Conservation (phyloP, 768 basidiomycete genomes). For the Tricholoma flavovirens region DNA sequence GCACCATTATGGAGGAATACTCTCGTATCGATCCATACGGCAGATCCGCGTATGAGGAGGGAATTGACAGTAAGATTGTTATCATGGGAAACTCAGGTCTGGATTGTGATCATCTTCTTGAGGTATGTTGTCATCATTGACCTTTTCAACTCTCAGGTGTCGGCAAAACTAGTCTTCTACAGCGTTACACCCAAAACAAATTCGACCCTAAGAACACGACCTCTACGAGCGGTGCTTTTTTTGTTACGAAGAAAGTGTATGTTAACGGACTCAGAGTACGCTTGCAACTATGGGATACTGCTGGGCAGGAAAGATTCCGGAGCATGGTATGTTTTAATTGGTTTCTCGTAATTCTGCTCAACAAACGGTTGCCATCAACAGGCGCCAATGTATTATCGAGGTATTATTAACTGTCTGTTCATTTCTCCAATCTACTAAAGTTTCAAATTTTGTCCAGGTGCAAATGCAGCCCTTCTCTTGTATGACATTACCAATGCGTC, state of each 20-base stretch:
- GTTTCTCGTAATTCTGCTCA: constrained; percentile 9
- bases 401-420: constrained; percentile 23
- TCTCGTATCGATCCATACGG: constrained; percentile 60
- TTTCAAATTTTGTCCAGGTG: constrained; percentile 42
- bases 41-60: constrained; percentile 68
- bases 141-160: constrained; percentile 48
- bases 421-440: neutral
- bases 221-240: constrained; percentile 89
- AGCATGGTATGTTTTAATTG: constrained; percentile 61
- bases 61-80: constrained; percentile 93
- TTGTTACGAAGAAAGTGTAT: constrained; percentile 88
- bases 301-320: constrained; percentile 89
- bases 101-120: constrained; percentile 25
- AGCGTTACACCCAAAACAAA: constrained; percentile 86
- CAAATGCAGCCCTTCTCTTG: constrained; percentile 88
- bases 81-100: constrained; percentile 80
- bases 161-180: constrained; percentile 87
- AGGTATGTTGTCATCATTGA: constrained; percentile 1
- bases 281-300: constrained; percentile 89
- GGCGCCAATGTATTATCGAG: constrained; percentile 96
- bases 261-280: constrained; percentile 83
- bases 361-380: constrained; percentile 24
- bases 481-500: constrained; percentile 92
- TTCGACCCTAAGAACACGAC: constrained; percentile 86
- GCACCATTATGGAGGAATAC: constrained; percentile 49